A percentile compares a stretch with the other conserved stretches of the same genome.
These are phyloP conservation scores for Calycina herbarum DNA, from an alignment of 2,329 filamentous ascomycete genomes.

Conservation along the genomic window DNA sequence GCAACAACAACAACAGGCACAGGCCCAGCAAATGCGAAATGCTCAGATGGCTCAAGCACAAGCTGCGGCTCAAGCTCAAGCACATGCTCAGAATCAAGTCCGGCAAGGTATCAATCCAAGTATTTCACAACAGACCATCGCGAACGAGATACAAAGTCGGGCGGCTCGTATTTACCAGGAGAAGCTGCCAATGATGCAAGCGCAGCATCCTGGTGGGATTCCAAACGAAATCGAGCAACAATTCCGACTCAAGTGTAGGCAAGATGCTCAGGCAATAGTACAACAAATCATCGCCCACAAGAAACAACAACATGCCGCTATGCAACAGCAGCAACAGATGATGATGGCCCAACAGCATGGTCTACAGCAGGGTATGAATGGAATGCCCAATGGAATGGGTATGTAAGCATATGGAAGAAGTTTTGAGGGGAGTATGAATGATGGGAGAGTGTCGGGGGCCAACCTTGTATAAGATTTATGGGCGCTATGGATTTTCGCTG, in stretches of 20 bases:
- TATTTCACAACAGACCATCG: slow-evolving; percentile 14
- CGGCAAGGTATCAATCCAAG: neutral
- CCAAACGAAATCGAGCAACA: slow-evolving; percentile 23
- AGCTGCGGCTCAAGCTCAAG: slow-evolving; percentile 15
- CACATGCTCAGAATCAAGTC: slow-evolving; percentile 1
- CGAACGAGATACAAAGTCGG: neutral
- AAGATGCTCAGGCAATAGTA: slow-evolving; percentile 17
- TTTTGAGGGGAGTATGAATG: too few species aligned
- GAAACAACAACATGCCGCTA: neutral
- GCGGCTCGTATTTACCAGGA: slow-evolving; percentile 5
- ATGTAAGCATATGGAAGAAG: slow-evolving; percentile 21
- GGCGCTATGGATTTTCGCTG: neutral
- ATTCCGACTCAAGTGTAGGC: slow-evolving; percentile 20
- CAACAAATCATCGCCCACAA: slow-evolving; percentile 17
- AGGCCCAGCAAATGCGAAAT: slow-evolving; percentile 26
- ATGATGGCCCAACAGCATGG: slow-evolving; percentile 27
- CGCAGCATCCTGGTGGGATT: slow-evolving; percentile 15
- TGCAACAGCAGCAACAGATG: slow-evolving; percentile 24
- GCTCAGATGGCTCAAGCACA: slow-evolving; percentile 21
- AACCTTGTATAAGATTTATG: neutral
- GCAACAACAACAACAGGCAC: slow-evolving; percentile 38
- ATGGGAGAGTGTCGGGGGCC: neutral
- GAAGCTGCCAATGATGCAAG: neutral
- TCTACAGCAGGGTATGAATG: slow-evolving; percentile 16
- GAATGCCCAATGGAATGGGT: slow-evolving; percentile 35